These are phyloP conservation scores for Pseudogymnoascus sp. DNA, from an alignment of 2,329 filamentous ascomycete species.

Conservation along the genomic window DNA sequence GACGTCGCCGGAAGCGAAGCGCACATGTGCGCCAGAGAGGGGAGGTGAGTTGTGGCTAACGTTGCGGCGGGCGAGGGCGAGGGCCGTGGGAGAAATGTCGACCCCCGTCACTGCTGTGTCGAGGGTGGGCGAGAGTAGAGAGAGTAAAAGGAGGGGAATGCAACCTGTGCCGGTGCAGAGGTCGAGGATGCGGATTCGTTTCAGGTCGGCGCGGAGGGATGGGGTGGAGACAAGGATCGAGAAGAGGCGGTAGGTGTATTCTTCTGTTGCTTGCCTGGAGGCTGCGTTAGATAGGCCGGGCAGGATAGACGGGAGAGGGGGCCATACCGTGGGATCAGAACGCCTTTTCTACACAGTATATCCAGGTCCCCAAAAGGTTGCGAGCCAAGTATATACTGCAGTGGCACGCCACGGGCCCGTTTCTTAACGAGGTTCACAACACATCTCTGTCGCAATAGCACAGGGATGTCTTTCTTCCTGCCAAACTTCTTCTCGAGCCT, in stretches of 20 bases:
- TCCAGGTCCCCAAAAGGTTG: conserved; percentile 84
- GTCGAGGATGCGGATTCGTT: conserved; percentile 57
- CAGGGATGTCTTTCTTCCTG: conserved; percentile 18
- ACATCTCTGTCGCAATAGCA: neutral
- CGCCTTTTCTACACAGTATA: conserved; percentile 66
- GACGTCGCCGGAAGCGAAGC: conserved; percentile 32
- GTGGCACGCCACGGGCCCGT: conserved; percentile 58
- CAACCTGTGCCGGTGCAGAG: conserved; percentile 89
- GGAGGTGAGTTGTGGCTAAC: conserved; percentile 31
- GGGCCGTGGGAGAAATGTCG: conserved; percentile 62
- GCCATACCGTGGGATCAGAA: conserved; percentile 71
- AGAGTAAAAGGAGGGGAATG: conserved; percentile 70
- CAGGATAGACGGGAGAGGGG: neutral
- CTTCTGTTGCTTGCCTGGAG: conserved; percentile 59
- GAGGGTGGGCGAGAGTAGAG: conserved; percentile 43
- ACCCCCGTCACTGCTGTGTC: conserved; percentile 60
- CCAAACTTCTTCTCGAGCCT: neutral
- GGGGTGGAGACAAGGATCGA: neutral
- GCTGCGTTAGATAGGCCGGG: conserved; percentile 11
- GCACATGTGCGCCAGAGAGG: neutral
- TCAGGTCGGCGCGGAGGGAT: neutral
- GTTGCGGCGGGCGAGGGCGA: conserved; percentile 61
- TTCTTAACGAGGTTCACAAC: conserved; percentile 40
- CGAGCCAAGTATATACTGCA: conserved; percentile 84
- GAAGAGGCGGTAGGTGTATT: conserved; percentile 54